Evolutionary conservation across 2,329 filamentous ascomycete genomes (phyloP), one percentile per base, ranked within the genome.

Genomic region (Exophiala spinifera): DNA sequence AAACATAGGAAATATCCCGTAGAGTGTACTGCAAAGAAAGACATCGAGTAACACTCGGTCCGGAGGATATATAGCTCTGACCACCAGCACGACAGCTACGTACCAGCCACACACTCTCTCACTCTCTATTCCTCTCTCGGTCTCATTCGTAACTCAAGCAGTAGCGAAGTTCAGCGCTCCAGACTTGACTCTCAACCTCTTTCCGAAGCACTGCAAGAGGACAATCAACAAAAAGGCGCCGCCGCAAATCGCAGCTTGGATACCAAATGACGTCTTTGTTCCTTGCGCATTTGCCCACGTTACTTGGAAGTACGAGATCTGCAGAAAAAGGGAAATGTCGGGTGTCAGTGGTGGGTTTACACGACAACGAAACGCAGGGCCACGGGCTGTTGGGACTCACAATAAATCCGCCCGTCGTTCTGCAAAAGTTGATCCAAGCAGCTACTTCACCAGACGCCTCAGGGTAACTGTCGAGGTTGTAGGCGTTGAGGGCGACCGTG

Each of bases 381-480:
- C 6, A 31, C 3, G 6, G 11, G 11, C 28, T 3, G 28, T 3
- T 31, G 7, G 6, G 4, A 39, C 36, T n/a, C 17, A 39, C 36
- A 49, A 63, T 63, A 57, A 82, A 81, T 1, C 79, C 79, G 17
- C 77, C 78, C 2, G 74, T 61, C 0, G 76, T 77, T 1, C 79
- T 67, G 1, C 71, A 72, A 49, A 77, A 72, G 64, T 80, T 80
- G 45, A 82, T 66, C 76, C 76, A 79, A 0, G 76, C 74, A 5
- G 74, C 74, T 2, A 80, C 78, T 61, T 81, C 79, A 3, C 78
- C 79, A n/a, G 73, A 75, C 1, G 75, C 78, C 64, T 81, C 75
- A 0, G 79, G 79, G 64, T 82, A 83, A 58, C 70, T 72, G 66
- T 82, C 79, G 6, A 82, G 74, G 23, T 73, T 71, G 62, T 82